Base-by-base conservation (phyloP, 345 rosid genomes). In the Pistacia vera region DNA sequence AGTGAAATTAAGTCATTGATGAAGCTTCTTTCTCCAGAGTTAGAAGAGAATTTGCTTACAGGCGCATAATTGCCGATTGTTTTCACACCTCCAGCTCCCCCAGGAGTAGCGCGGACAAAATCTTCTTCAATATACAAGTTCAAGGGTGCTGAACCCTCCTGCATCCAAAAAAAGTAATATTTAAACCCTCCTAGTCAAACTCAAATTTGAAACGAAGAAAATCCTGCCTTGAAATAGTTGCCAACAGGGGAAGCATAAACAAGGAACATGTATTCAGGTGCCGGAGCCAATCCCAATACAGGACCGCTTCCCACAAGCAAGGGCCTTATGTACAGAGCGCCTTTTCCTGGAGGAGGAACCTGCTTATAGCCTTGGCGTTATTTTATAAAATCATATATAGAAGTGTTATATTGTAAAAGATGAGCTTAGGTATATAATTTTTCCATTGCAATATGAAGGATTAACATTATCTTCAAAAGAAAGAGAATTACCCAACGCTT, bases 291-390 rank as follows among this genome's bases (percentile, higher is more conserved):
- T 46, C 97, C 97, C 80, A 92, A 75, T 36, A 84, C 63, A 70
- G 97, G 85, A 52, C 97, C 98, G 54, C 81, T 90, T 78, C 98
- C 98, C 5, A 91, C 63, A 57, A 94, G 97, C 85, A 94, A 70
- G 3, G 97, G 97, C 87, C 97, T 90, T 1, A 94, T 82, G 79
- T 94, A 94, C 78, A 94, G 49, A 1, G 94, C 81, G 38, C 96
- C 98, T 85, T 90, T 92, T 25, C 92, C 96, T 2, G 86, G 86
- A 71, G 97, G 98, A 68, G 98, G 98, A 75, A 94, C 86, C 98
- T 94, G 74, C 25, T 69, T 36, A 66, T 4, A 64, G 65, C 63
- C 9, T 11, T 20, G n/a, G 63, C 61, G 41, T 30, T 70, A 36
- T 5, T 60, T 67, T 35, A 59, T 20, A 38, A 35, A 44, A 5